These are phyloP conservation scores for Pulveroboletus frians DNA, from an alignment of 768 basidiomycete species.

Conservation along the genomic window DNA sequence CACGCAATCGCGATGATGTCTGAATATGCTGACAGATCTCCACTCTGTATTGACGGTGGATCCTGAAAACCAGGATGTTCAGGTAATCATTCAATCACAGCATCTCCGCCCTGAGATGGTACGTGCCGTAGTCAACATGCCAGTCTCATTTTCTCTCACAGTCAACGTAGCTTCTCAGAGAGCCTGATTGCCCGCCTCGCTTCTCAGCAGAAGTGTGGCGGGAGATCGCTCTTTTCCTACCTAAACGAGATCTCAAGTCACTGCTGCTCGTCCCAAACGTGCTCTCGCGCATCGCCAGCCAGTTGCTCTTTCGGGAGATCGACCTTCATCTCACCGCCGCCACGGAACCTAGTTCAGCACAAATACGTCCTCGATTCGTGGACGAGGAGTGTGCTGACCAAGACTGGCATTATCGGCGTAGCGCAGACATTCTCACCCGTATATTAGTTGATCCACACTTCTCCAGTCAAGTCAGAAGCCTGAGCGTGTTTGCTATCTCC, in stretches of 20 bases:
- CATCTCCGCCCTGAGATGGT: constrained; percentile 55
- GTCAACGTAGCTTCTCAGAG: constrained; percentile 24
- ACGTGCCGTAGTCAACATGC: constrained; percentile 4
- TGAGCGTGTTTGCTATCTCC: constrained; percentile 54
- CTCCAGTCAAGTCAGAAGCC: constrained; percentile 50
- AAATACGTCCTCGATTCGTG: constrained; percentile 9
- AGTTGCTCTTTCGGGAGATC: constrained; percentile 58
- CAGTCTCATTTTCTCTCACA: not conserved
- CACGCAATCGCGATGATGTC: not conserved
- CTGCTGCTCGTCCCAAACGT: constrained; percentile 60
- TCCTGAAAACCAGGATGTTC: constrained; percentile 67
- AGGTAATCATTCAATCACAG: constrained; percentile 50
- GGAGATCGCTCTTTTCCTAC: constrained; percentile 58
- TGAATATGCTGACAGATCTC: constrained; percentile 42
- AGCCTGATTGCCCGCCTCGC: constrained; percentile 43
- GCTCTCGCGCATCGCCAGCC: constrained; percentile 63
- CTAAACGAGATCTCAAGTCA: constrained; percentile 59
- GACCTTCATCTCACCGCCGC: constrained; percentile 54
- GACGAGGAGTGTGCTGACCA: constrained; percentile 14
- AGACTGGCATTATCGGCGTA: constrained; percentile 51
- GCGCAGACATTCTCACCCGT: constrained; percentile 64
- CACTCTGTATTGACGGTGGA: constrained; percentile 59
- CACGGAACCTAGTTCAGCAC: constrained; percentile 21
- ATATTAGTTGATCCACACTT: constrained; percentile 59
- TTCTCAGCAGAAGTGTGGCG: constrained; percentile 72